Base-by-base conservation (phyloP, 1,284 basidiomycete genomes). In the Cutaneotrichosporon dermatis region DNA sequence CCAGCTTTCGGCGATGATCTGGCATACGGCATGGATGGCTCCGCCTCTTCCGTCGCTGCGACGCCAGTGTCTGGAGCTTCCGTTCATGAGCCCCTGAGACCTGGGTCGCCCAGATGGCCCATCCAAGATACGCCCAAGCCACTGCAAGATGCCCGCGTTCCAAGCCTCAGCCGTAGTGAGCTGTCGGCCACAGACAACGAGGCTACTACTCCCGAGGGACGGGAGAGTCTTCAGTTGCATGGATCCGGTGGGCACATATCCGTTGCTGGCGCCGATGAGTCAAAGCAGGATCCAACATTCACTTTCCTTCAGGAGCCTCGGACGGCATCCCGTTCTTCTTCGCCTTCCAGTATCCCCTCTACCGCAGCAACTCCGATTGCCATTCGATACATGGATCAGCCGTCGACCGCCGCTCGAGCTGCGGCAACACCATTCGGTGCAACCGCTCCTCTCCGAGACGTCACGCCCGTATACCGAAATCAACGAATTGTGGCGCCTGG, bases 91-190 rank as follows among this genome's bases (percentile, higher is more conserved):
- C 33, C 46, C 3, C 3, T 25, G 4, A 9, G 11, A 13, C n/a
- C 46, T 4, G 13, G 10, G 13, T 34, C 46, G 13, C 33, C 46
- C 12, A 35, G 34, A 13, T 13, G n/a, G 7, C 8, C 13, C 34
- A 4, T 6, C 13, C 11, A 49, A 13, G 35, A 49, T 6, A 36
- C 46, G n/a, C 46, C 46, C 34, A 49, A 36, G 6, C 6, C 46
- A 1, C 13, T 9, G 11, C 34, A 49, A 33, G 46, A 49, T 8
- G 34, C 34, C 15, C 63, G 63, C 1, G 67, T 76, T 15, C 75
- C 75, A 2, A 76, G 75, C 53, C 61, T 76, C n/a, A 69, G 72
- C 8, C 62, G 69, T 9, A 75, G 72, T 57, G 74, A 75, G 39
- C 44, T 72, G 1, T 73, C 73, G 0, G 70, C 55, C 0, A 68